Conservation (phyloP, 805 yeast genomes). For the Isabelozyma gotoi region DNA sequence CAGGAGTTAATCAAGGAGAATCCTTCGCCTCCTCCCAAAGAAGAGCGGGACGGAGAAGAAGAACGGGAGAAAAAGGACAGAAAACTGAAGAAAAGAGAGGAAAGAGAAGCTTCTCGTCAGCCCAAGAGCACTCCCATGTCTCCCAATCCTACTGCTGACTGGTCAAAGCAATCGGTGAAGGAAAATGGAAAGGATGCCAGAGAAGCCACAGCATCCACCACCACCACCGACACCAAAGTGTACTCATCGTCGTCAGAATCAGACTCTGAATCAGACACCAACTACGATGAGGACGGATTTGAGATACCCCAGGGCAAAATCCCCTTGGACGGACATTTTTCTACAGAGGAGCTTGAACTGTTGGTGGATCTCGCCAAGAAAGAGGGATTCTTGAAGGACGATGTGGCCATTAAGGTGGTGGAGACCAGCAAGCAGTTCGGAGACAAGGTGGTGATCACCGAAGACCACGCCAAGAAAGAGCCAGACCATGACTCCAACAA, state of each 20-base stretch:
- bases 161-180: neutral
- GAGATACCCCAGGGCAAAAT: conserved; percentile 37
- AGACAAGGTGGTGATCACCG: conserved; percentile 28
- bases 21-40: conserved; percentile 3
- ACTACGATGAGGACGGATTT: conserved; percentile 34
- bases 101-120: neutral
- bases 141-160: conserved; percentile 1
- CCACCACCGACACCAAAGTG: conserved; percentile 3
- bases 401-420: conserved; percentile 24
- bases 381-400: conserved; percentile 25
- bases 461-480: conserved; percentile 7
- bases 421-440: conserved; percentile 22
- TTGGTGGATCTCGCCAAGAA: conserved; percentile 30
- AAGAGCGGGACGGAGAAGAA: neutral
- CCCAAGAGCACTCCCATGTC: neutral
- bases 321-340: conserved; percentile 42
- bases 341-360: conserved; percentile 30
- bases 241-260: conserved; percentile 1
- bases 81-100: neutral
- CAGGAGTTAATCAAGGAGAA: conserved; percentile 22
- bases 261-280: conserved; percentile 5
- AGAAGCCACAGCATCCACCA: neutral
- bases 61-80: conserved; percentile 4
- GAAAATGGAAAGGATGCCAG: neutral
- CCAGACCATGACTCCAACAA: neutral